Base-by-base conservation (phyloP, 805 yeast genomes). In the Ogataea neopini region DNA sequence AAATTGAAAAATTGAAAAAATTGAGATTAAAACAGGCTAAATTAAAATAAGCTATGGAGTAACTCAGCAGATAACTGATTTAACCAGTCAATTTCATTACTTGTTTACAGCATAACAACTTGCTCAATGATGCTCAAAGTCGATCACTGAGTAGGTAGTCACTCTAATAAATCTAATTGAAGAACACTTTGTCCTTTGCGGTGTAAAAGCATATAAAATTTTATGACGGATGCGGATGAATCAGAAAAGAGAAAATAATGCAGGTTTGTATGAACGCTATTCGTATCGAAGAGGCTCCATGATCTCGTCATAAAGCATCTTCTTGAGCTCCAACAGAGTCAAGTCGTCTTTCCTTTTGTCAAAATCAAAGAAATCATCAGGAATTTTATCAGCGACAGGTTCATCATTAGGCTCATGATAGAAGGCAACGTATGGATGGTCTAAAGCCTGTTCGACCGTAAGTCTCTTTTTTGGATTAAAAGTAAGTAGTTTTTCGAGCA, bases 401-500 rank as follows among this genome's bases (percentile, higher is more conserved):
- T 92, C 98, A 64, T 92, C 98, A 45, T 79, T 81, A 3, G 97
- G 96, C 61, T 92, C 98, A 66, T 92, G 98, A 68, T 92, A 92
- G n/a, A 86, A 78, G 43, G 76, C 70, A 45, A 92, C 72, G 66
- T 92, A 92, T 2, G 96, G 96, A 63, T 92, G 98, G 54, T 76
- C 70, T 40, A 92, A 75, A 0, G 97, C 97, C 50, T 86, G 85
- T 44, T 76, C 84, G 3, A 90, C 98, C 1, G 91, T 80, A 51
- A 91, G 84, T 61, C 98, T 75, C 60, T 85, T 81, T 10, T 75
- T 68, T 2, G 97, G 97, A 59, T 90, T 88, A 66, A 92, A 92
- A 1, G 87, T 79, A 39, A 92, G 75, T 73, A 92, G 73, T 54
- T 77, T 83, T 65, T 83, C 75, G 46, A 86, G 61, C 36, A 85